Conservation (phyloP, 2,329 filamentous ascomycete species). For the Penicillium rolfsii region DNA sequence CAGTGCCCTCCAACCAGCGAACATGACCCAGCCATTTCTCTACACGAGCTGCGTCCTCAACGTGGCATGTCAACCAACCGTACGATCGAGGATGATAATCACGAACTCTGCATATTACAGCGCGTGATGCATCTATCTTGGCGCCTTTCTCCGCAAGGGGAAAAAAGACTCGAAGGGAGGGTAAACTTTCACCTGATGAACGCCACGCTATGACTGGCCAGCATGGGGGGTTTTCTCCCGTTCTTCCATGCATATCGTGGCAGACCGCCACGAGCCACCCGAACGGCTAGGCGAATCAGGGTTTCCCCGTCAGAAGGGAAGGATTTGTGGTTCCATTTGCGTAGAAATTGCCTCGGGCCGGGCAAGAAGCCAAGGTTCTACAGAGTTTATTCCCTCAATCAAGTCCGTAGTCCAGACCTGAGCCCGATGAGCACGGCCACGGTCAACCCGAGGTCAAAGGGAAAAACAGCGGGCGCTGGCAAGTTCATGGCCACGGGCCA, state of each 20-base stretch:
- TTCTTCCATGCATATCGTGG: conserved; percentile 35
- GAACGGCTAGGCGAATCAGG: conserved; percentile 11
- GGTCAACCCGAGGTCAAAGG: background rate
- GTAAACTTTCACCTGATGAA: background rate
- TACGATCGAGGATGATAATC: background rate
- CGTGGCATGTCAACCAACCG: background rate
- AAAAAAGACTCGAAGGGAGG: background rate
- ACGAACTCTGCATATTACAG: background rate
- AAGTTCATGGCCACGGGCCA: background rate
- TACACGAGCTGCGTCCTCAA: background rate
- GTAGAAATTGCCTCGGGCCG: conserved; percentile 10
- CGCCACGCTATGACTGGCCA: background rate
- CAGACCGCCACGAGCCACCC: conserved; percentile 22
- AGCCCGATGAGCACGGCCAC: conserved; percentile 1
- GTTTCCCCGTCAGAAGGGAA: background rate
- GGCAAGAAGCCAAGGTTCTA: background rate
- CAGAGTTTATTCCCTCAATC: background rate
- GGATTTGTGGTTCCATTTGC: conserved; percentile 11
- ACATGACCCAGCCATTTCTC: background rate
- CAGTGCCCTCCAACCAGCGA: background rate
- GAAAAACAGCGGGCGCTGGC: background rate
- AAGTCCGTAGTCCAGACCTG: background rate
- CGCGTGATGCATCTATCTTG: conserved; percentile 2
- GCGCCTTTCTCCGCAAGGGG: background rate
- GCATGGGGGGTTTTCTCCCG: conserved; percentile 28